These are phyloP conservation scores for Pichia manshurica DNA, from an alignment of 805 yeast genomes.

Conservation along the genomic window DNA sequence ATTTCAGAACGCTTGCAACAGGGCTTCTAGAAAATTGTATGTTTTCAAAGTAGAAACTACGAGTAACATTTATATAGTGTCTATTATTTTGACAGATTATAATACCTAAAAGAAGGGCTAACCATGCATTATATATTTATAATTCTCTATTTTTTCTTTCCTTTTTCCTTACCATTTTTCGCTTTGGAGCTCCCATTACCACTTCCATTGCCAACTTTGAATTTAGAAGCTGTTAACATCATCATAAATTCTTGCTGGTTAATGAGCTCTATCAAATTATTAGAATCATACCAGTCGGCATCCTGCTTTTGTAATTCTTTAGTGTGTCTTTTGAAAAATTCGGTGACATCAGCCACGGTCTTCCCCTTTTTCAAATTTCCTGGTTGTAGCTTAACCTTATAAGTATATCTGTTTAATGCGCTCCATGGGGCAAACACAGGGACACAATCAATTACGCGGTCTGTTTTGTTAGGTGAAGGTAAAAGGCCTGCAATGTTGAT, in stretches of 20 bases:
- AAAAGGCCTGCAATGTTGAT: conserved; percentile 29
- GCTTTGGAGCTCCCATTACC: conserved; percentile 13
- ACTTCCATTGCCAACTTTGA: conserved; percentile 47
- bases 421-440: conserved; percentile 95
- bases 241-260: conserved; percentile 66
- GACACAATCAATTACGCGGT: conserved; percentile 54
- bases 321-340: conserved; percentile 42
- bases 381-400: conserved; percentile 79
- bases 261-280: conserved; percentile 46
- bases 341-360: conserved; percentile 62
- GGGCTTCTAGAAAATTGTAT: conserved; percentile 25
- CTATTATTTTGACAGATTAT: no score
- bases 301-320: conserved; percentile 24
- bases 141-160: conserved; percentile 1
- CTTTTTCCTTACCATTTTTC: conserved; percentile 20
- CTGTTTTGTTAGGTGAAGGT: conserved; percentile 42
- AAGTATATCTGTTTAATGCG: conserved; percentile 65
- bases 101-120: no score
- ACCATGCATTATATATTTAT: no score
- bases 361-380: conserved; percentile 84
- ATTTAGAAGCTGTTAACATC: conserved; percentile 62
- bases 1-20: conserved; percentile 36
- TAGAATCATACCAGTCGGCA: conserved; percentile 67
- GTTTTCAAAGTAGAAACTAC: no score
- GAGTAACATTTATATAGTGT: no score